phyloP scores from a whole-genome alignment of 257 asterid species.

The Lycium ferocissimum region DNA sequence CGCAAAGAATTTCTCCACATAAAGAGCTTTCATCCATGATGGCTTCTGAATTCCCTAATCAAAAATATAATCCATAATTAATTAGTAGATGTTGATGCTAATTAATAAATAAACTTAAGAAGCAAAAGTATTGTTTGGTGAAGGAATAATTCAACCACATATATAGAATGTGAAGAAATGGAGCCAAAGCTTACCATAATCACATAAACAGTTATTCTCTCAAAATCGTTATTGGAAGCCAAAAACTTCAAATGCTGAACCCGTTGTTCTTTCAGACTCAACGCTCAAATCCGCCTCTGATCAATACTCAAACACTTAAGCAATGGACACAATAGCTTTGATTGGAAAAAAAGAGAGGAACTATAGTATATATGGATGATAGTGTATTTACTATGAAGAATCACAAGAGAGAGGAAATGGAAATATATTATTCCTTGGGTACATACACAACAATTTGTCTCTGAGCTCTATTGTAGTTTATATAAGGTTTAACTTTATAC shows the following conservation, averaged over 20 bases:
- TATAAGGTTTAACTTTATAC: not conserved
- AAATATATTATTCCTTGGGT: slow-evolving; percentile 31
- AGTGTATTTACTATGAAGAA: slow-evolving; percentile 53
- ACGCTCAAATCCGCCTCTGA: too few relatives aligned
- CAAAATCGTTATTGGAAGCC: not conserved
- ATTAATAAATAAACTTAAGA: not conserved
- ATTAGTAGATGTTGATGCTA: not conserved
- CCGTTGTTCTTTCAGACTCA: not conserved
- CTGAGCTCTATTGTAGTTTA: slow-evolving; percentile 32
- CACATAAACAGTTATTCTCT: not conserved
- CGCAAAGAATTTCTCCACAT: slow-evolving; percentile 67
- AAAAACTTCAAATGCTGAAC: not conserved
- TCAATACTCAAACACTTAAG: slow-evolving; percentile 49
- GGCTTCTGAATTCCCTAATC: slow-evolving; percentile 67
- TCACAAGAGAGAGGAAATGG: slow-evolving; percentile 26
- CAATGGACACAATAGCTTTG: not conserved
- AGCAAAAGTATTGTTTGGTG: not conserved
- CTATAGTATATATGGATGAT: slow-evolving; percentile 40
- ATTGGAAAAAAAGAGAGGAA: slow-evolving; percentile 50
- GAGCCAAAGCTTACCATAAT: slow-evolving; percentile 7
- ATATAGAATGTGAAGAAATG: not conserved
- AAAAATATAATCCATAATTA: not conserved
- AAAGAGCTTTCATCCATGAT: slow-evolving; percentile 85
- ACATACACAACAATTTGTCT: slow-evolving; percentile 40
- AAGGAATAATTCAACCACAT: not conserved